phyloP scores from a whole-genome alignment of 129 eudicot species.

The Oenanthe sinensis region DNA sequence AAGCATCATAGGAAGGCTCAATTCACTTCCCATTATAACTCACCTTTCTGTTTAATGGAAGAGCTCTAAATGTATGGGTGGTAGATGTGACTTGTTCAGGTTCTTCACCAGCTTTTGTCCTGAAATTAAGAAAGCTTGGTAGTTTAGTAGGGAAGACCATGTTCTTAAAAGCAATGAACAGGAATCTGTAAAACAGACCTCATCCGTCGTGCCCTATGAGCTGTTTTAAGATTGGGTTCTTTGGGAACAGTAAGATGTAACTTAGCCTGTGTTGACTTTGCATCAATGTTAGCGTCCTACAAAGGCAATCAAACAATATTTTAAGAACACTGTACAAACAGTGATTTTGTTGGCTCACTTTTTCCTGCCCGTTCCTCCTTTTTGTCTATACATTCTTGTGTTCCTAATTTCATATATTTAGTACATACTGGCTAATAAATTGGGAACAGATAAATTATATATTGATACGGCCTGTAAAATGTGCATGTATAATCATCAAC shows the following conservation, averaged over 20 bases:
- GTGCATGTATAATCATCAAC: not conserved
- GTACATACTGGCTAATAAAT: not conserved
- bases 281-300: conserved; percentile 43
- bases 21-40: conserved; percentile 16
- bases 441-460: not conserved
- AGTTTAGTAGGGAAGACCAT: conserved; percentile 6
- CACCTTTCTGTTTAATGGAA: conserved; percentile 84
- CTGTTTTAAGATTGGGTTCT: conserved; percentile 79
- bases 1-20: conserved; percentile 60
- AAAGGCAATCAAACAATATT: conserved; percentile 16
- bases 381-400: conserved; percentile 5
- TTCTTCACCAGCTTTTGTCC: conserved; percentile 41
- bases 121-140: conserved; percentile 15
- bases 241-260: conserved; percentile 69
- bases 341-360: not conserved
- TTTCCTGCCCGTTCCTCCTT: conserved; percentile 30
- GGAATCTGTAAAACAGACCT: conserved; percentile 31
- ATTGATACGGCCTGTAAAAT: not conserved
- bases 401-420: not conserved
- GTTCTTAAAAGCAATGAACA: not conserved
- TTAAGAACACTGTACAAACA: not conserved
- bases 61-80: conserved; percentile 64
- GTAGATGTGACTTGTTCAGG: conserved; percentile 39
- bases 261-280: conserved; percentile 33
- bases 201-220: conserved; percentile 74